Evolutionary conservation across 345 rosid genomes (phyloP).

Genomic region (Balakata baccata): DNA sequence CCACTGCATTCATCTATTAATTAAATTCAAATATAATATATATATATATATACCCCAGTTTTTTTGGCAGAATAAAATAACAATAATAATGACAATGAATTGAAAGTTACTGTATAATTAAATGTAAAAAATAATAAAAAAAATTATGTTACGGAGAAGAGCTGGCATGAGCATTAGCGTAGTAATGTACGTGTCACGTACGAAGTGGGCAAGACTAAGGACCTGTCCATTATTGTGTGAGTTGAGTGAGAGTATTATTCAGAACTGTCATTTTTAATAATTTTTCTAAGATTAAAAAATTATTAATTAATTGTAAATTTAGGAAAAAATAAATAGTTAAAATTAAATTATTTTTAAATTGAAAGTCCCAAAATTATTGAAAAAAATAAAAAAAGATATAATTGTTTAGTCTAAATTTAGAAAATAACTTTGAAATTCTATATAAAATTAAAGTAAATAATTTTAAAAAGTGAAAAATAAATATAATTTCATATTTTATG

Average conservation of each 20-base stretch:
- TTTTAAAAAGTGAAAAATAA: too few relatives aligned
- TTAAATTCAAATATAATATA: background rate
- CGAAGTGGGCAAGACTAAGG: slow-evolving; percentile 17
- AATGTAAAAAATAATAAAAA: background rate
- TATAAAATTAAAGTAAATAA: too few relatives aligned
- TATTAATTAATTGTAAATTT: too few relatives aligned
- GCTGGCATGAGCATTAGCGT: slow-evolving; percentile 14
- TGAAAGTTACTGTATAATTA: background rate
- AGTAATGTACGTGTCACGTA: slow-evolving; percentile 29
- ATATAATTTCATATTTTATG: too few relatives aligned
- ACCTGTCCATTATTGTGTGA: slow-evolving; percentile 12
- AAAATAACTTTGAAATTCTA: too few relatives aligned
- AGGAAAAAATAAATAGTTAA: too few relatives aligned
- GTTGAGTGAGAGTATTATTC: background rate
- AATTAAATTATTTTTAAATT: too few relatives aligned
- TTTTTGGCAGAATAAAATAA: background rate
- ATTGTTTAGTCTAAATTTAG: too few relatives aligned
- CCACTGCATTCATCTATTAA: slow-evolving; percentile 16
- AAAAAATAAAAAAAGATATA: too few relatives aligned
- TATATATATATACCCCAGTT: background rate
- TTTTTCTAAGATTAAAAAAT: too few relatives aligned
- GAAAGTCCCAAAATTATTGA: too few relatives aligned
- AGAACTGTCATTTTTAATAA: too few relatives aligned
- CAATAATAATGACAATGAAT: background rate
- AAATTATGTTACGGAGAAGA: background rate